These are phyloP conservation scores for Fusarium sp. DNA, from an alignment of 2,329 filamentous ascomycete genomes.

Conservation along the genomic window DNA sequence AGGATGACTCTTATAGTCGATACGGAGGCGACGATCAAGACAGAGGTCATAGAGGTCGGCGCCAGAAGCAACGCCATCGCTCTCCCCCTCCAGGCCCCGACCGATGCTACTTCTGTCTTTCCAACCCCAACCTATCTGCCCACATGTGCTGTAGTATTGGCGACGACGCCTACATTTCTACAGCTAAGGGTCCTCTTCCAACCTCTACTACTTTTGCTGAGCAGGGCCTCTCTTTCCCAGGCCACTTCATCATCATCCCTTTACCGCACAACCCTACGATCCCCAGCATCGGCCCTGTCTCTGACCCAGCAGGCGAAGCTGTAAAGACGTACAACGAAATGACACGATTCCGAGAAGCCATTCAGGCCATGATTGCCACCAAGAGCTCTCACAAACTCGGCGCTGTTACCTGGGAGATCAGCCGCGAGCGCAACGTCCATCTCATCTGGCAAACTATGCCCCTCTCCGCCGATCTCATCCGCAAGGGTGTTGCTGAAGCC, in stretches of 20 bases:
- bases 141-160: constrained; percentile 94
- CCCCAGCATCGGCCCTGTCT: constrained; percentile 71
- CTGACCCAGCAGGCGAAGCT: constrained; percentile 67
- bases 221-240: constrained; percentile 80
- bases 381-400: constrained; percentile 75
- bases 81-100: constrained; percentile 78
- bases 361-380: constrained; percentile 84
- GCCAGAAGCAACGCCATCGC: constrained; percentile 62
- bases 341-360: constrained; percentile 80
- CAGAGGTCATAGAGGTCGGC: constrained; percentile 60
- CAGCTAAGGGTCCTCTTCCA: constrained; percentile 90
- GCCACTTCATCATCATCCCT: constrained; percentile 93
- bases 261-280: constrained; percentile 86
- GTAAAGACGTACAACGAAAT: constrained; percentile 82
- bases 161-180: constrained; percentile 89
- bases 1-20: constrained; percentile 67
- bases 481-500: constrained; percentile 83
- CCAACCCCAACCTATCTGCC: constrained; percentile 84
- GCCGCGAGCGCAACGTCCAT: constrained; percentile 84
- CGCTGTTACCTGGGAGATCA: constrained; percentile 93
- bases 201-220: constrained; percentile 76
- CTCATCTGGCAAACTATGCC: constrained; percentile 95
- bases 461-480: constrained; percentile 76
- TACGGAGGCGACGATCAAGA: constrained; percentile 66
- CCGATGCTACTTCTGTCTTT: constrained; percentile 95